These are phyloP conservation scores for Fraxinus angustifolia DNA, from an alignment of 305 asterid genomes.

Conservation along the genomic window DNA sequence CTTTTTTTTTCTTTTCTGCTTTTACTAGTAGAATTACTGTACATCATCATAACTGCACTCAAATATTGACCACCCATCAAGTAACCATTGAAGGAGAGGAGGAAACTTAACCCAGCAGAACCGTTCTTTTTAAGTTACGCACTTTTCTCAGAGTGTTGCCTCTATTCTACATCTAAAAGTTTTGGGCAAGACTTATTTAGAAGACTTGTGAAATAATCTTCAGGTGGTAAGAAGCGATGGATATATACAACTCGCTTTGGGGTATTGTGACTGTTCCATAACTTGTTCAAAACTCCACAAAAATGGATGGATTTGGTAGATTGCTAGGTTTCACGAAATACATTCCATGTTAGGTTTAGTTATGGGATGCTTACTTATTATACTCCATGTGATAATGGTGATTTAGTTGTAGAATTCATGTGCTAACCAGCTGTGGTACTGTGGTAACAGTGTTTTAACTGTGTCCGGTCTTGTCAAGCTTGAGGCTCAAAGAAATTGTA, in stretches of 20 bases:
- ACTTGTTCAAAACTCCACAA: background rate
- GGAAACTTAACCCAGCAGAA: background rate
- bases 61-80: background rate
- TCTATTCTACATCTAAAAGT: background rate
- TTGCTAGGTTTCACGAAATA: background rate
- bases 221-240: background rate
- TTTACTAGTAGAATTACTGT: background rate
- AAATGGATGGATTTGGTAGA: background rate
- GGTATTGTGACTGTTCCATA: slow-evolving; percentile 5
- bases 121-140: background rate
- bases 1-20: background rate
- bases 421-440: background rate
- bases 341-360: background rate
- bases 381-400: slow-evolving; percentile 10
- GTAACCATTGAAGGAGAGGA: background rate
- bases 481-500: background rate
- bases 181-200: background rate
- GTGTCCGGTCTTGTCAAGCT: background rate
- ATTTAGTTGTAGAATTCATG: slow-evolving; percentile 5
- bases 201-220: background rate
- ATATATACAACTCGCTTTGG: background rate
- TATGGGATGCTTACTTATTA: background rate
- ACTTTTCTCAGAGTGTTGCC: background rate
- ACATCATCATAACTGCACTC: background rate
- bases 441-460: background rate